Percentiles rank a stretch among this genome's conserved stretches.
Conservation (phyloP, 495 filamentous ascomycete genomes). For the Elasticomyces elasticus region DNA sequence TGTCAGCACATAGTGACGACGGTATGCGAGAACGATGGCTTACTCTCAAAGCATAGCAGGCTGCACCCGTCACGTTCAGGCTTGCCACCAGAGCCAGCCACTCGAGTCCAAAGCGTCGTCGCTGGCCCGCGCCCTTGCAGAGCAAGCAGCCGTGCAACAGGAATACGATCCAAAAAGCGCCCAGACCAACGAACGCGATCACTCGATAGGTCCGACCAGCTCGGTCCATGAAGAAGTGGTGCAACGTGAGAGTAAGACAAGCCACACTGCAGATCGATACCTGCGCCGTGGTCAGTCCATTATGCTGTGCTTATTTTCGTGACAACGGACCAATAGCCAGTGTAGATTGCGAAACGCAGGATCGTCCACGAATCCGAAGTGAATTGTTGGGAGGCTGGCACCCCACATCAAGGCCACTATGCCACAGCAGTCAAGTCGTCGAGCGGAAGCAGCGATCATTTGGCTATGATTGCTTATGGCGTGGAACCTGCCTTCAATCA, state of each 20-base stretch:
- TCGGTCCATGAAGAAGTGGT: not conserved
- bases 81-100: not conserved
- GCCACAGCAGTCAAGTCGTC: conserved; percentile 43
- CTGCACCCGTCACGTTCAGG: not conserved
- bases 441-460: conserved; percentile 30
- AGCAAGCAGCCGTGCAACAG: not conserved
- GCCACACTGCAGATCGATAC: conserved; percentile 23
- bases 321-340: conserved; percentile 28
- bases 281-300: too few relatives aligned
- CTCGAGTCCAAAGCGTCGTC: not conserved
- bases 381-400: conserved; percentile 41
- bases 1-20: conserved; percentile 22
- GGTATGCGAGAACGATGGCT: conserved; percentile 23
- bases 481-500: too few relatives aligned
- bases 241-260: conserved; percentile 33
- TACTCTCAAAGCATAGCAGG: not conserved
- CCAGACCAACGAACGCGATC: not conserved
- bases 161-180: not conserved
- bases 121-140: not conserved
- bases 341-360: conserved; percentile 30
- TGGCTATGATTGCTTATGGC: too few relatives aligned
- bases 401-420: conserved; percentile 47
- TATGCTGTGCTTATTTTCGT: conserved; percentile 1
- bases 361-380: conserved; percentile 42
- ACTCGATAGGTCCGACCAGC: not conserved